Evolutionary conservation across 2,329 filamentous ascomycete genomes (phyloP), one percentile per base, ranked within the genome.

Genomic region (Fusarium longipes): DNA sequence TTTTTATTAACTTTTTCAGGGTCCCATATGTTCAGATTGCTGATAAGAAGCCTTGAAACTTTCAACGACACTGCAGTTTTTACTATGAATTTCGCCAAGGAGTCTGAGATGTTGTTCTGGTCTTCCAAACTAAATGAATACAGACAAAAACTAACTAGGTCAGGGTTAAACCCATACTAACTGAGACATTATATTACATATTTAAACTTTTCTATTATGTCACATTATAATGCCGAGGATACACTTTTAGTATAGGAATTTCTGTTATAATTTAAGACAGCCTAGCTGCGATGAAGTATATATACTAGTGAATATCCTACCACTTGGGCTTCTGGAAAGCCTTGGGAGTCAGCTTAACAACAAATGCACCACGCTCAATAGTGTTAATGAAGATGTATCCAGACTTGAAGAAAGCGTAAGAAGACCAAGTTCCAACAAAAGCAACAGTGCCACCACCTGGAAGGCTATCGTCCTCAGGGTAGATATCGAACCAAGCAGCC

Each of bases 381-480:
- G 80, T 83, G 74, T 86, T 85, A 64, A 86, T 72, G 9, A 85
- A 78, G 56, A 86, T 79, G 66, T 80, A 81, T 3, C 83, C 84
- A 2, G 78, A 81, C 67, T 79, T 79, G 72, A 85, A 86, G 63
- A 74, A 80, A 2, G 82, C 81, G 61, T 83, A 86, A 48, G 79
- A 79, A 25, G 78, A 82, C 83, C 83, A 86, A 2, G 81, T 81
- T 6, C 79, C 82, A 2, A 77, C 68, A 40, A 83, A 83, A 1
- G 75, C 74, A 10, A 82, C 77, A 5, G 61, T 52, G 3, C 82
- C 80, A 38, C 80, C 78, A 10, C 75, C 71, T 6, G 75, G 67
- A n/a, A 72, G 52, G 25, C 70, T 65, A 40, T 86, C 83, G 64
- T 86, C 83, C 63, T 84, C 83, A 2, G 82, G 83, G 72, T 83